Conservation (phyloP, 495 filamentous ascomycete genomes). For the Sporormia fimetaria region DNA sequence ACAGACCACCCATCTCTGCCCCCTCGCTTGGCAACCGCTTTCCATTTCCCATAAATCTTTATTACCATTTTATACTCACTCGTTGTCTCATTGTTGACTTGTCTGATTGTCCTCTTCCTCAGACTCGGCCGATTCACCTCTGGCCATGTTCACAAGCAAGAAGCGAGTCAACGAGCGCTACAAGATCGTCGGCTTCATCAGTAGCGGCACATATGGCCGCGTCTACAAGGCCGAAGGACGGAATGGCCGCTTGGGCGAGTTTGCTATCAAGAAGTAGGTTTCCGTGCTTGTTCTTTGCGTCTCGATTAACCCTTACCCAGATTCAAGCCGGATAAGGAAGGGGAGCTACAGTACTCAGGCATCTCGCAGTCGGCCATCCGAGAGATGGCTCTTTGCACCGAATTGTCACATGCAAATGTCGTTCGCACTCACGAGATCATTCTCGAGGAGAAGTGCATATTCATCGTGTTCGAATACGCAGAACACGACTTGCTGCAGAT, state of each 20-base stretch:
- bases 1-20: background rate
- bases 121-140: constrained; percentile 22
- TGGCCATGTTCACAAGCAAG: constrained; percentile 26
- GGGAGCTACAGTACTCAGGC: constrained; percentile 90
- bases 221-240: constrained; percentile 90
- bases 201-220: constrained; percentile 94
- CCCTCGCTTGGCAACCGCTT: background rate
- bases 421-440: constrained; percentile 93
- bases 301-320: too few species aligned
- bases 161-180: constrained; percentile 84
- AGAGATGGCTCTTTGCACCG: constrained; percentile 97
- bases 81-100: too few species aligned
- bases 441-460: constrained; percentile 96
- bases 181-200: constrained; percentile 95
- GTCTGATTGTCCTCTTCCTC: too few species aligned
- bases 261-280: constrained; percentile 84
- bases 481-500: constrained; percentile 97
- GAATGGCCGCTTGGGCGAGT: constrained; percentile 63
- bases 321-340: constrained; percentile 99
- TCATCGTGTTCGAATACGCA: constrained; percentile 99
- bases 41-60: background rate
- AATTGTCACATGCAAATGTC: constrained; percentile 79
- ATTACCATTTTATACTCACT: background rate
- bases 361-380: constrained; percentile 95
- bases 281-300: background rate